A percentile compares a stretch with the other conserved stretches of the same genome.
Evolutionary conservation across 805 yeast species (phyloP).

Genomic region (Lipomyces yamanashiensis): DNA sequence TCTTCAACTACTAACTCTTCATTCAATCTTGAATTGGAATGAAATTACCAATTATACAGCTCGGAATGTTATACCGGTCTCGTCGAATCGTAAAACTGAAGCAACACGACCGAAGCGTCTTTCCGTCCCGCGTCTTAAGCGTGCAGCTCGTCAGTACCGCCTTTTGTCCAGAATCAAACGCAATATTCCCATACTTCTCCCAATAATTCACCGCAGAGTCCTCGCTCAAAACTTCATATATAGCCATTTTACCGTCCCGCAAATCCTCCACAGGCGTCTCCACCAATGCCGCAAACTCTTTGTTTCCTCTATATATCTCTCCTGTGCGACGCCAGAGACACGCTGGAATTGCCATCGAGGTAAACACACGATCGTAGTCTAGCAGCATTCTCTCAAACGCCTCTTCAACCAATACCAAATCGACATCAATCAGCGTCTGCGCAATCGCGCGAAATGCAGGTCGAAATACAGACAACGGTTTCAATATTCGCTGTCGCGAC

Average conservation of each 20-base stretch:
- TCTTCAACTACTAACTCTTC: not conserved
- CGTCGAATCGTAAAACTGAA: slow-evolving; percentile 92
- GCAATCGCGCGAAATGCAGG: slow-evolving; percentile 96
- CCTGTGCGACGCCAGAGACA: slow-evolving; percentile 98
- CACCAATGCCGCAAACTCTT: slow-evolving; percentile 92
- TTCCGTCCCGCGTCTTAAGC: slow-evolving; percentile 78
- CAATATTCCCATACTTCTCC: slow-evolving; percentile 97
- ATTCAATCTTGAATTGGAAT: slow-evolving; percentile 65
- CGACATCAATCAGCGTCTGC: slow-evolving; percentile 84
- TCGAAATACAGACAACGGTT: slow-evolving; percentile 81
- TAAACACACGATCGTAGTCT: slow-evolving; percentile 92
- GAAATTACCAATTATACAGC: slow-evolving; percentile 94
- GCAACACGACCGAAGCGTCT: slow-evolving; percentile 81
- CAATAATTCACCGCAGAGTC: slow-evolving; percentile 96
- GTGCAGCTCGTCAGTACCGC: slow-evolving; percentile 93
- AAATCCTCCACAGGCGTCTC: slow-evolving; percentile 88
- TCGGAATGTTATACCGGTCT: slow-evolving; percentile 91
- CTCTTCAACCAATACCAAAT: slow-evolving; percentile 89
- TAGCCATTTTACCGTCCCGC: slow-evolving; percentile 88
- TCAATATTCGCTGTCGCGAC: slow-evolving; percentile 81
- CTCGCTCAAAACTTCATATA: slow-evolving; percentile 92
- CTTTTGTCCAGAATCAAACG: slow-evolving; percentile 93
- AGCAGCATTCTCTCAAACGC: slow-evolving; percentile 90
- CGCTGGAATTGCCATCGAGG: slow-evolving; percentile 97
- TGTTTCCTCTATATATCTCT: slow-evolving; percentile 91